Evolutionary conservation across 345 rosid genomes (phyloP).

Genomic region (Aquilaria sinensis): DNA sequence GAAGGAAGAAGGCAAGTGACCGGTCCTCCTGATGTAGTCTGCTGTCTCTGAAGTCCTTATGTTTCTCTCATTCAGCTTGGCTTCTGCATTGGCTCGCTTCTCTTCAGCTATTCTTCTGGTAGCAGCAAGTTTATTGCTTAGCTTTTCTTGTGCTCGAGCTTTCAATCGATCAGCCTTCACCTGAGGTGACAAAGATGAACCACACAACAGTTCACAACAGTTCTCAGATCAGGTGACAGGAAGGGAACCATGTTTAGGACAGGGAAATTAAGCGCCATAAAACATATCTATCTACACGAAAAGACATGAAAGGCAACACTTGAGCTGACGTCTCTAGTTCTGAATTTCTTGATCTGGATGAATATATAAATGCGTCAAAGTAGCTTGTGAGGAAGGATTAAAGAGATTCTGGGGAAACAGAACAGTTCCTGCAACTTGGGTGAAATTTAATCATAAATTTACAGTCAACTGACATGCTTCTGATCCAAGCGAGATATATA

Average conservation of each 20-base stretch:
- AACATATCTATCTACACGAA: too few relatives aligned
- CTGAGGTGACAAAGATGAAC: constrained; percentile 17
- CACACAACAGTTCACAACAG: not conserved
- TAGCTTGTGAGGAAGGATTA: too few relatives aligned
- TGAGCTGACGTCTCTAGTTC: too few relatives aligned
- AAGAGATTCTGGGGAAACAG: not conserved
- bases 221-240: too few relatives aligned
- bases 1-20: constrained; percentile 71
- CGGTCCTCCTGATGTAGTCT: constrained; percentile 80
- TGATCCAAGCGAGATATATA: not conserved
- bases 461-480: not conserved
- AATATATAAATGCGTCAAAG: too few relatives aligned
- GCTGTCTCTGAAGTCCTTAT: constrained; percentile 69
- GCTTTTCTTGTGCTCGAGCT: constrained; percentile 78
- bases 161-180: constrained; percentile 81
- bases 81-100: constrained; percentile 82
- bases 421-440: constrained; percentile 1
- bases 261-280: too few relatives aligned
- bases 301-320: too few relatives aligned
- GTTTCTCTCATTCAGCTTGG: constrained; percentile 67
- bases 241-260: too few relatives aligned
- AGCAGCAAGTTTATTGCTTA: constrained; percentile 61
- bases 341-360: too few relatives aligned
- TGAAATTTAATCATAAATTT: too few relatives aligned
- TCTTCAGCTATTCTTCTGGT: constrained; percentile 80